A percentile compares a stretch with the other conserved stretches of the same genome.
Evolutionary conservation across 768 basidiomycete genomes (phyloP).

Genomic region (Cantharellus anzutake): DNA sequence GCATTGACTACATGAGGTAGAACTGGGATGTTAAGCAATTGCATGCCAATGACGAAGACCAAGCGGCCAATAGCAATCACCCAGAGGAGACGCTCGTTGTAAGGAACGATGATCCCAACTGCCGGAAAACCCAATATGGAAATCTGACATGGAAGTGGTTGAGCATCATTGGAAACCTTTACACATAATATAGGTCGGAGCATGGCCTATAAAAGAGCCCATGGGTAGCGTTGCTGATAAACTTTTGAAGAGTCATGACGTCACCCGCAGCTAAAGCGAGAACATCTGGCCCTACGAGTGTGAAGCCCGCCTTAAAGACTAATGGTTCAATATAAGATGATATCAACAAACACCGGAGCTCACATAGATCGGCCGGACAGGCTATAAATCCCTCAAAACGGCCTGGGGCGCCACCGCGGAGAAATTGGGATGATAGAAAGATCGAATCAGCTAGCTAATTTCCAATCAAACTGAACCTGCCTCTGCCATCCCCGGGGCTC

Average conservation of each 20-base stretch:
- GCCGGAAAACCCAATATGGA: background rate
- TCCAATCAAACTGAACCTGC: background rate
- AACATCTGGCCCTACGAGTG: background rate
- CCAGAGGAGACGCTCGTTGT: background rate
- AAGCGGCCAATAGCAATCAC: background rate
- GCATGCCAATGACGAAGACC: background rate
- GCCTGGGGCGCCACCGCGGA: background rate
- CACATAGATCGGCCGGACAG: background rate
- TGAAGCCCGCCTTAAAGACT: background rate
- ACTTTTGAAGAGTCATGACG: background rate
- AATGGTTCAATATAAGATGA: background rate
- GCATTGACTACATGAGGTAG: constrained; percentile 14
- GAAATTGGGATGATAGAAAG: no score
- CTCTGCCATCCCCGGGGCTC: constrained; percentile 1
- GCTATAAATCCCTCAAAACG: background rate
- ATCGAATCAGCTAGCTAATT: no score
- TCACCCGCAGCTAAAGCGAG: background rate
- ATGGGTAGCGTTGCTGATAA: background rate
- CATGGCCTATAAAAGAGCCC: background rate
- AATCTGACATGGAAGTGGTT: background rate
- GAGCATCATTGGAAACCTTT: background rate
- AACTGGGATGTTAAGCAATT: background rate
- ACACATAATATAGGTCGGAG: background rate
- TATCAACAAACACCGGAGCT: background rate
- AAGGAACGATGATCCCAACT: background rate